These are phyloP conservation scores for Dactylellina parvicollis DNA, from an alignment of 2,329 filamentous ascomycete genomes.

Conservation along the genomic window DNA sequence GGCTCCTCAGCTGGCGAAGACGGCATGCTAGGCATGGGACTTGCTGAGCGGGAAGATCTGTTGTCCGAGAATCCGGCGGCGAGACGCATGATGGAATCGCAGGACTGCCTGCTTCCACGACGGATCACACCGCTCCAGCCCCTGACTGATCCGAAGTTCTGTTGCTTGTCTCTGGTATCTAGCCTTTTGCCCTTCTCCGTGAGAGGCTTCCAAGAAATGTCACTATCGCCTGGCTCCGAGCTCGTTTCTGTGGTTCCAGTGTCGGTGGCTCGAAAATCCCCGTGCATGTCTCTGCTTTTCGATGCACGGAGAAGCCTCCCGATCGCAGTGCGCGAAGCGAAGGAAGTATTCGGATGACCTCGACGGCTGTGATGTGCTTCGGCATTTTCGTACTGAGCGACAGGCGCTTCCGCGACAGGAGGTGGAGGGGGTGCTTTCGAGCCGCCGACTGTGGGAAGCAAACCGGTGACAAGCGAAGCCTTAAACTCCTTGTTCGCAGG, in stretches of 20 bases:
- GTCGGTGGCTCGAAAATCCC: slow-evolving; percentile 49
- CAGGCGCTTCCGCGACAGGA: slow-evolving; percentile 39
- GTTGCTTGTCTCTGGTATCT: slow-evolving; percentile 33
- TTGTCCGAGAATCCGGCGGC: slow-evolving; percentile 46
- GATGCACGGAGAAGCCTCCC: slow-evolving; percentile 52
- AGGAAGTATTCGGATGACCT: slow-evolving; percentile 21
- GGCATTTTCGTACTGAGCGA: slow-evolving; percentile 37
- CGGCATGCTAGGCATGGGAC: slow-evolving; percentile 53
- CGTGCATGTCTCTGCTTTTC: slow-evolving; percentile 51
- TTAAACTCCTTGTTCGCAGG: slow-evolving; percentile 38
- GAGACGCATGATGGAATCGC: slow-evolving; percentile 53
- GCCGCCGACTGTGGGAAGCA: slow-evolving; percentile 35
- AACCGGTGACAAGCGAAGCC: slow-evolving; percentile 28
- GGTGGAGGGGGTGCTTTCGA: slow-evolving; percentile 38
- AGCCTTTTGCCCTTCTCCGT: slow-evolving; percentile 26
- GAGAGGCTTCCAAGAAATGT: slow-evolving; percentile 44
- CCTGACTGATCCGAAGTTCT: slow-evolving; percentile 43
- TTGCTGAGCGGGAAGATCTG: slow-evolving; percentile 43
- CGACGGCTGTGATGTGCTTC: slow-evolving; percentile 46
- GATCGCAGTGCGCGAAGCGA: slow-evolving; percentile 43
- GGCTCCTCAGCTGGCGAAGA: slow-evolving; percentile 47
- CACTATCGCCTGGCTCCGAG: slow-evolving; percentile 50
- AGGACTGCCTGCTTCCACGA: slow-evolving; percentile 52
- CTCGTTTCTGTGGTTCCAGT: slow-evolving; percentile 47
- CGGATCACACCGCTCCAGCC: slow-evolving; percentile 53